Evolutionary conservation across 1,139 yeast genomes (phyloP), one percentile per base, ranked within the genome.

Genomic region (Blastobotrys ciferrii): DNA sequence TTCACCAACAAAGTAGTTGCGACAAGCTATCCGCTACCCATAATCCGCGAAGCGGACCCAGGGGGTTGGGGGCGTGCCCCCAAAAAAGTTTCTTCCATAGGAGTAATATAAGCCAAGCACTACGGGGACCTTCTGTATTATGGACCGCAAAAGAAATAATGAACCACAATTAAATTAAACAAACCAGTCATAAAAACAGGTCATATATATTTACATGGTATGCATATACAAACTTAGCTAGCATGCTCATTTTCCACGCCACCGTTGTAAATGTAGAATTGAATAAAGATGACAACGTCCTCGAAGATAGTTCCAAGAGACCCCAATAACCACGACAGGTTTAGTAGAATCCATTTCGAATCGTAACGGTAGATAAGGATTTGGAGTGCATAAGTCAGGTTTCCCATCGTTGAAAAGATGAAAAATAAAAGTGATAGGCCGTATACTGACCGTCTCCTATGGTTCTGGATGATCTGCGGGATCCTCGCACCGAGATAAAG

Each of bases 371-470:
- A 85, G 56, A 82, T 72, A 51, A 86, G 68, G 49, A 86, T 86
- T 61, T 86, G 91, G 45, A 81, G 80, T 18, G 91, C 87, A 62
- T 85, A 87, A 2, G 92, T 82, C 55, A 84, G 63, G 64, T 87
- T 86, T 20, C 94, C 95, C 58, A 84, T 69, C 14, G 87, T 78
- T 37, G 92, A 84, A 56, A 86, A 81, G 53, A 86, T 68, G 69
- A 86, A 85, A 67, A 86, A 86, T 48, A 86, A 73, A 55, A 86
- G 73, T 54, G 89, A 82, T 50, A 86, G 76, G 1, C 95, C 95
- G 53, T 80, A 78, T 35, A 85, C 88, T 11, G 91, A 83, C 57
- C 81, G 78, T 54, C 88, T 74, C 50, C 68, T 64, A 65, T 84
- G 77, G 66, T 86, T 86, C 62, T 82, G 88, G 53, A 81, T 67